Conservation (phyloP, 768 basidiomycete species). For the Termitomyces sp. region DNA sequence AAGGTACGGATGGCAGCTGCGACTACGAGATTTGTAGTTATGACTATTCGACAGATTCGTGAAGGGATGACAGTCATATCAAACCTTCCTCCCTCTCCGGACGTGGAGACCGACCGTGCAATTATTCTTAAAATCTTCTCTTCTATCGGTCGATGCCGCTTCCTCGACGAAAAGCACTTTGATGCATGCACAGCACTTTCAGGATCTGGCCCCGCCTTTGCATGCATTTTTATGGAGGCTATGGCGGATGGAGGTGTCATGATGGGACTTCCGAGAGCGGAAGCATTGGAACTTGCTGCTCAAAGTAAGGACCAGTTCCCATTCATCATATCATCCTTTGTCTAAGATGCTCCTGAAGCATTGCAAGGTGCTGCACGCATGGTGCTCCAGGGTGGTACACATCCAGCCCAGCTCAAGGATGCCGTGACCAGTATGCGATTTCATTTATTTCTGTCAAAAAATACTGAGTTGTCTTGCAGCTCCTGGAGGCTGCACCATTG, state of each 20-base stretch:
- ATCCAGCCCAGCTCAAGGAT: constrained; percentile 96
- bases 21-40: not conserved
- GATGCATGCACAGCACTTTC: constrained; percentile 97
- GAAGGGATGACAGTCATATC: constrained; percentile 98
- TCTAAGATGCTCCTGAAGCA: constrained; percentile 41
- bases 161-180: constrained; percentile 97
- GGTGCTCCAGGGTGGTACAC: constrained; percentile 82
- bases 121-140: constrained; percentile 94
- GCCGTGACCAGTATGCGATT: constrained; percentile 85
- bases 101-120: constrained; percentile 54
- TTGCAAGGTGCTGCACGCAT: constrained; percentile 96
- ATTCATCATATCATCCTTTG: not conserved
- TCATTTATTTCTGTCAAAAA: not conserved
- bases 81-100: constrained; percentile 49
- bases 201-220: constrained; percentile 96
- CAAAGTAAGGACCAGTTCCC: constrained; percentile 60
- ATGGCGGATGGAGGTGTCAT: constrained; percentile 99
- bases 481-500: constrained; percentile 97
- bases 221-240: constrained; percentile 93
- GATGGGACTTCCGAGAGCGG: constrained; percentile 96
- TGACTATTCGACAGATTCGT: constrained; percentile 64
- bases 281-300: constrained; percentile 91
- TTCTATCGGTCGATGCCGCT: constrained; percentile 92
- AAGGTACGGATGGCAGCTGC: constrained; percentile 48
- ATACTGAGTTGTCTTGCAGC: constrained; percentile 39